These are phyloP conservation scores for Mortierella sp. DNA, from an alignment of 371 early-diverging fungal genomes.

Conservation along the genomic window DNA sequence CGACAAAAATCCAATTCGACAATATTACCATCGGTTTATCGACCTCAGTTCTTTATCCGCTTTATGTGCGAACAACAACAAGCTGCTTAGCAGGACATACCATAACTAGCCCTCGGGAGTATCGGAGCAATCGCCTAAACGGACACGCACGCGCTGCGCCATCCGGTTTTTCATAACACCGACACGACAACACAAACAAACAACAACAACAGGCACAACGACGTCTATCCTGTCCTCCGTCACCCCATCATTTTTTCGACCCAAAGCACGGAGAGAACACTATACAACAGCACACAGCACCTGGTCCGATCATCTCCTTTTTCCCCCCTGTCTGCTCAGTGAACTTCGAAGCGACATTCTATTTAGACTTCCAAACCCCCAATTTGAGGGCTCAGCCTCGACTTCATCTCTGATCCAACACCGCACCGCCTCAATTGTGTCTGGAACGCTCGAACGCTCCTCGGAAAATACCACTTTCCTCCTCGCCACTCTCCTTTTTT, in stretches of 20 bases:
- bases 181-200: not conserved
- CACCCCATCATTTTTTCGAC: conserved; percentile 1
- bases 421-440: conserved; percentile 13
- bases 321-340: not conserved
- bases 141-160: conserved; percentile 6
- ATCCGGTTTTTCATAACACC: conserved; percentile 3
- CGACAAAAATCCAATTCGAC: too few species aligned
- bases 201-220: not conserved
- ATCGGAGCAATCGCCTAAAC: conserved; percentile 14
- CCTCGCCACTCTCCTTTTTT: not conserved
- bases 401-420: not conserved
- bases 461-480: not conserved
- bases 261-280: too few species aligned
- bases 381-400: conserved; percentile 9
- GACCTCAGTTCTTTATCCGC: not conserved
- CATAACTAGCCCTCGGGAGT: not conserved
- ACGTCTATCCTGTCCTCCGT: not conserved
- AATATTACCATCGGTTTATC: not conserved
- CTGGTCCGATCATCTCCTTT: conserved; percentile 10
- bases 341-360: not conserved
- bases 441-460: not conserved
- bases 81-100: not conserved
- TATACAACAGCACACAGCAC: not conserved
- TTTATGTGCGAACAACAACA: not conserved
- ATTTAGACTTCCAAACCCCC: conserved; percentile 9